Base-by-base conservation (phyloP, 768 basidiomycete species). In the Lentinus brumalis region DNA sequence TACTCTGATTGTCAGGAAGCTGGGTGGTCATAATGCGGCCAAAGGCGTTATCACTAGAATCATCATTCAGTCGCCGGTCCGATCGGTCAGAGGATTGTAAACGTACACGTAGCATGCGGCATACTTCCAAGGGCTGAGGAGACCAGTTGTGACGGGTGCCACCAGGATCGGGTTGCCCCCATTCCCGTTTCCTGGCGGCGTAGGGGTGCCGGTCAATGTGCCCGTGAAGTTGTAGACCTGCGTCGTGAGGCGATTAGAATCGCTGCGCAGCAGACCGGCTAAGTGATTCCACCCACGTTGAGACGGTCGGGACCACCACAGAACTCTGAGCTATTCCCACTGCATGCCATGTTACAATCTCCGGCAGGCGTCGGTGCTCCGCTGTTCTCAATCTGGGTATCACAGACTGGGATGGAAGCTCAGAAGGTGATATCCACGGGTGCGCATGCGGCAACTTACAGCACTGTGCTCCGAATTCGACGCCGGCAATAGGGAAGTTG, bases 291-390 rank as follows among this genome's bases (percentile, higher is more conserved):
- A 59, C 69, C 53, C 32, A 86, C 71, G 55, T 83, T 87, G 21
- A 91, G 75, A 46, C 83, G 75, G 67, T 87, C 79, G 0, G 89
- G 86, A 38, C 90, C 91, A 21, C 91, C 91, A 64, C 91, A 92
- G 60, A 85, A 85, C 67, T 91, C 85, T 0, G 84, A 77, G 42
- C 71, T 73, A 59, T 87, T 86, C 12, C 88, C 89, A 3, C 71
- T 73, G 68, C 89, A 92, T 30, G 77, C 63, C 88, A 89, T 90
- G 66, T 78, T 79, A 68, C 91, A 94, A 50, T 83, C 84, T 1
- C 78, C 70, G n/a, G 78, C 72, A 0, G 81, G 64, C 0, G 79
- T 77, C 0, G 80, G 76, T 21, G 74, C 77, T n/a, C 82, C 82
- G 12, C 76, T 79, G 60, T 83, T 81, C 32, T 68, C 69, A 61